phyloP scores from a whole-genome alignment of 192 early-diverging fungal species.

The Chytriomyces sp. region DNA sequence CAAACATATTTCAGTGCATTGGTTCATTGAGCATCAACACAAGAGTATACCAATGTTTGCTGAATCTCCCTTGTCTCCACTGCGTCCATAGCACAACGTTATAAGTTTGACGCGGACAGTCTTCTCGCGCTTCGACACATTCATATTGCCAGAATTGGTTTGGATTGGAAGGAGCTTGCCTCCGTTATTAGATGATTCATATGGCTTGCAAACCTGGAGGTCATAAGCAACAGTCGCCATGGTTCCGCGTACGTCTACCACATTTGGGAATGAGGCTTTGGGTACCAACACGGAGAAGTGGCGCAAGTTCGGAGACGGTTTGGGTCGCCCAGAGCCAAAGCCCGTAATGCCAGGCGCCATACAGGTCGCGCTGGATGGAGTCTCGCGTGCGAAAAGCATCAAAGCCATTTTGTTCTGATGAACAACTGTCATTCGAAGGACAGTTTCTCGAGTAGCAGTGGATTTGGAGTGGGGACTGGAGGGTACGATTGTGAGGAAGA shows the following conservation, averaged over 20 bases:
- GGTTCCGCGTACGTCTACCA: slow-evolving; percentile 34
- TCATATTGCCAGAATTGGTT: neutral
- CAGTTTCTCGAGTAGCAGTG: slow-evolving; percentile 47
- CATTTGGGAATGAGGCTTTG: slow-evolving; percentile 46
- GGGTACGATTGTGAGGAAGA: neutral
- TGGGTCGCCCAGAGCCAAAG: slow-evolving; percentile 57
- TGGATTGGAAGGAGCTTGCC: neutral
- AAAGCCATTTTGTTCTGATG: slow-evolving; percentile 50
- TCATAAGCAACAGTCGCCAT: neutral
- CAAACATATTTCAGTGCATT: neutral
- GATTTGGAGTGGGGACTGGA: slow-evolving; percentile 37
- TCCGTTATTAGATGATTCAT: neutral
- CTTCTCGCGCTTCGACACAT: slow-evolving; percentile 5
- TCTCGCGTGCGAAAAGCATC: slow-evolving; percentile 50
- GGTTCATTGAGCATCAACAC: neutral
- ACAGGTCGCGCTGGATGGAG: slow-evolving; percentile 56
- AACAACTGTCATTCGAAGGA: slow-evolving; percentile 48
- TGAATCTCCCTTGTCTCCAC: slow-evolving; percentile 69
- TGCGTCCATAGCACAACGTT: slow-evolving; percentile 60
- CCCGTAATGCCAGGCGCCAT: slow-evolving; percentile 62
- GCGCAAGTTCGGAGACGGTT: slow-evolving; percentile 59
- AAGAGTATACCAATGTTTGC: slow-evolving; percentile 50
- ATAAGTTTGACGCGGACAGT: slow-evolving; percentile 55
- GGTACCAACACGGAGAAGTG: slow-evolving; percentile 64
- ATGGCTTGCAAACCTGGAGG: neutral